Evolutionary conservation across 2,329 filamentous ascomycete genomes (phyloP).

Genomic region (Madurella fahalii): DNA sequence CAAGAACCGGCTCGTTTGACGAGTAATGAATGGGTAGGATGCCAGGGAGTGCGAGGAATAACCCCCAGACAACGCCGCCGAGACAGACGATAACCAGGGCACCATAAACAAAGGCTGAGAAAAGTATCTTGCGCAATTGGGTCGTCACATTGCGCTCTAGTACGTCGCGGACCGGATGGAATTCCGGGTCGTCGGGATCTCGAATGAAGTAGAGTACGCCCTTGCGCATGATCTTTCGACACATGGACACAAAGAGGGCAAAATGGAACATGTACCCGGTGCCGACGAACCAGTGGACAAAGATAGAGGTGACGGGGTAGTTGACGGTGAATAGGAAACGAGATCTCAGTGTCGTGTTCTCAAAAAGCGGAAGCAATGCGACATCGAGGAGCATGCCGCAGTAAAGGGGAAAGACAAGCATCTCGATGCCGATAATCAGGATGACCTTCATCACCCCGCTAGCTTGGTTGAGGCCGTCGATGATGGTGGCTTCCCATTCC

Average conservation of each 20-base stretch:
- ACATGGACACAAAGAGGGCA: constrained; percentile 97
- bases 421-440: constrained; percentile 96
- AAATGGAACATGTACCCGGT: constrained; percentile 99
- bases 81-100: constrained; percentile 88
- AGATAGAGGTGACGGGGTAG: constrained; percentile 84
- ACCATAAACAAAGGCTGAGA: constrained; percentile 93
- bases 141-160: constrained; percentile 88
- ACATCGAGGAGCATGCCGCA: constrained; percentile 87
- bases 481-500: constrained; percentile 69
- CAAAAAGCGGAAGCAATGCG: constrained; percentile 85
- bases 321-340: constrained; percentile 72
- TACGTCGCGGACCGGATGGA: constrained; percentile 95
- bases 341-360: constrained; percentile 70
- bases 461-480: constrained; percentile 84
- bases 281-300: constrained; percentile 97
- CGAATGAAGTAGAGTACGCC: constrained; percentile 97
- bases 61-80: constrained; percentile 92
- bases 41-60: constrained; percentile 61
- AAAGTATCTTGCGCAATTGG: constrained; percentile 91
- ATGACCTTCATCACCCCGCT: constrained; percentile 98
- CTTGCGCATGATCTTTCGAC: constrained; percentile 91
- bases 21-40: constrained; percentile 92
- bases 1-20: constrained; percentile 84
- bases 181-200: constrained; percentile 96
- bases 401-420: constrained; percentile 95